Base-by-base conservation (phyloP, 257 asterid species). In the Prunella vulgaris region DNA sequence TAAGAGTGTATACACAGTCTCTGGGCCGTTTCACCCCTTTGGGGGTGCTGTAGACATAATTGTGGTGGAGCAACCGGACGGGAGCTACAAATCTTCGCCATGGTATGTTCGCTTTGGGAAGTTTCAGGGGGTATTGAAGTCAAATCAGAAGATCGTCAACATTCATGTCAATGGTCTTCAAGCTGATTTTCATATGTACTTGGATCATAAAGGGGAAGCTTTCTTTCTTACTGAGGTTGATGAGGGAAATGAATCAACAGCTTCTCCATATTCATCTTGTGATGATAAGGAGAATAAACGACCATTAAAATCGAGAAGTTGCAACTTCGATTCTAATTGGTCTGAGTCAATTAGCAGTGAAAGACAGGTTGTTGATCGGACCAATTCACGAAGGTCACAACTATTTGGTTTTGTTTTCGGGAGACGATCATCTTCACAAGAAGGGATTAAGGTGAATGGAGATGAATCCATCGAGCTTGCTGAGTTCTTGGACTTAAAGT, bases 31-130 rank as follows among this genome's bases (percentile, higher is more conserved):
- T 75, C 99, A 94, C 71, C 99, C 99, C 3, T 94, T 94, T 78
- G 98, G 99, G 56, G 99, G 99, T 48, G 97, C 98, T 40, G 97
- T 94, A 5, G 99, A 94, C 81, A 87, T 94, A 42, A 88, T 94
- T 17, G 92, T 87, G 67, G 99, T 94, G 75, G 80, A 86, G 75
- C 99, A 94, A 77, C 95, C 88, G 1, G 99, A 94, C 65, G 97
- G 98, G 35, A 91, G 86, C 73, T 91, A 78, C 69, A 94, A 94
- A 71, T 89, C 98, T 21, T 94, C 99, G 14, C 98, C 99, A 21
- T 94, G 99, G 99, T 91, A 94, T 62, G 98, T 94, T 76, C 82
- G 95, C 25, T 94, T 94, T 63, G 99, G 99, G 78, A 94, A 94
- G 81, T 94, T 94, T 82, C 99, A 91, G 70, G 99, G 99, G 59